Evolutionary conservation across 495 filamentous ascomycete species (phyloP).

Genomic region (Staphylotrichum tortipilum): DNA sequence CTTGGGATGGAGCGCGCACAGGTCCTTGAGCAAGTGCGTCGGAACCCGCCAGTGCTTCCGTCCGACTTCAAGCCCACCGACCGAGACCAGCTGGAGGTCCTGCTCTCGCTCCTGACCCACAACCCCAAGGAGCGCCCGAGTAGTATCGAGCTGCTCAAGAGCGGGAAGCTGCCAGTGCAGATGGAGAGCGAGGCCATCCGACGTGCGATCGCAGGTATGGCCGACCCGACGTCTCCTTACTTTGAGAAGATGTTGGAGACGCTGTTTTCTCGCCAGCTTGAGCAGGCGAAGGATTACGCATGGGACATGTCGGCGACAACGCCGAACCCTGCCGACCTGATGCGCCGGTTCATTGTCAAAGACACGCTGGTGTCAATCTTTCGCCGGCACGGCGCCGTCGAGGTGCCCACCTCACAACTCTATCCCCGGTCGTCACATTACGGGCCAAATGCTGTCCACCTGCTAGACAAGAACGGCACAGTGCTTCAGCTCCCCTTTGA

Average conservation of each 20-base stretch:
- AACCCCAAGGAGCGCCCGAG: slow-evolving; percentile 72
- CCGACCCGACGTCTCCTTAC: slow-evolving; percentile 76
- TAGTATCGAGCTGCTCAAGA: slow-evolving; percentile 75
- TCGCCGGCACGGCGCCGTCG: slow-evolving; percentile 84
- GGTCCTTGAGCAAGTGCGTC: slow-evolving; percentile 61
- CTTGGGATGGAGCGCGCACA: slow-evolving; percentile 83
- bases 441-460: slow-evolving; percentile 52
- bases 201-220: slow-evolving; percentile 67
- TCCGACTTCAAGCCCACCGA: slow-evolving; percentile 65
- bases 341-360: slow-evolving; percentile 67
- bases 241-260: slow-evolving; percentile 80
- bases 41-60: slow-evolving; percentile 60
- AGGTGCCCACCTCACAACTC: slow-evolving; percentile 60
- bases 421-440: slow-evolving; percentile 80
- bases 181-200: slow-evolving; percentile 88
- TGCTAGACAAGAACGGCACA: slow-evolving; percentile 76
- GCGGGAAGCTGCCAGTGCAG: slow-evolving; percentile 79
- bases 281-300: slow-evolving; percentile 72
- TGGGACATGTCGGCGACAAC: slow-evolving; percentile 65
- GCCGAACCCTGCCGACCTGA: slow-evolving; percentile 48
- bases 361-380: slow-evolving; percentile 71
- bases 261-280: slow-evolving; percentile 62
- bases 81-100: slow-evolving; percentile 62
- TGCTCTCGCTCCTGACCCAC: slow-evolving; percentile 72
- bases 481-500: slow-evolving; percentile 88